A percentile compares a stretch with the other conserved stretches of the same genome.
These are phyloP conservation scores for Ilex aquifolium DNA, from an alignment of 257 asterid species.

Conservation along the genomic window DNA sequence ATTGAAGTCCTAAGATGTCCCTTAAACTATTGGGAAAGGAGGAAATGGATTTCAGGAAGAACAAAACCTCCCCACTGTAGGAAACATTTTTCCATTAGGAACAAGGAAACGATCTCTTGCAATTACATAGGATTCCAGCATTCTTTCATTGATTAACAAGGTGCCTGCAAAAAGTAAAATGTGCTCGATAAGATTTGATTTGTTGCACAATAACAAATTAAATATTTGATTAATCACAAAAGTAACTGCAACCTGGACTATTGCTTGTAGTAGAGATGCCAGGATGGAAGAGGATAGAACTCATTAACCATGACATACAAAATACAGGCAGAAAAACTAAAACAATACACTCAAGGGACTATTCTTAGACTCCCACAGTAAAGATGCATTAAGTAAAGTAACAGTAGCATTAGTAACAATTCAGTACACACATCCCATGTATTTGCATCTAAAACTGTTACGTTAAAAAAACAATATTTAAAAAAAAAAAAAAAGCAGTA, in stretches of 20 bases:
- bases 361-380: no score
- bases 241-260: background rate
- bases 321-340: background rate
- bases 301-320: background rate
- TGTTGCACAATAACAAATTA: no score
- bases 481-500: no score
- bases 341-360: no score
- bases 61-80: constrained; percentile 76
- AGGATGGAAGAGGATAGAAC: background rate
- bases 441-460: no score
- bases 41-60: constrained; percentile 7
- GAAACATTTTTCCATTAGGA: constrained; percentile 95
- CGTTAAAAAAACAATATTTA: no score
- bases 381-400: no score
- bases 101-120: constrained; percentile 97
- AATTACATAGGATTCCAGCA: constrained; percentile 93
- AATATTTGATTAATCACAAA: background rate
- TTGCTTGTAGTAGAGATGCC: background rate
- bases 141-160: constrained; percentile 91
- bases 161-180: constrained; percentile 62
- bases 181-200: background rate
- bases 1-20: background rate
- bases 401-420: no score
- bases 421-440: no score
- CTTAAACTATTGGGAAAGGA: constrained; percentile 1